Base-by-base conservation (phyloP, 2,329 filamentous ascomycete species). In the Orbilia quercus region DNA sequence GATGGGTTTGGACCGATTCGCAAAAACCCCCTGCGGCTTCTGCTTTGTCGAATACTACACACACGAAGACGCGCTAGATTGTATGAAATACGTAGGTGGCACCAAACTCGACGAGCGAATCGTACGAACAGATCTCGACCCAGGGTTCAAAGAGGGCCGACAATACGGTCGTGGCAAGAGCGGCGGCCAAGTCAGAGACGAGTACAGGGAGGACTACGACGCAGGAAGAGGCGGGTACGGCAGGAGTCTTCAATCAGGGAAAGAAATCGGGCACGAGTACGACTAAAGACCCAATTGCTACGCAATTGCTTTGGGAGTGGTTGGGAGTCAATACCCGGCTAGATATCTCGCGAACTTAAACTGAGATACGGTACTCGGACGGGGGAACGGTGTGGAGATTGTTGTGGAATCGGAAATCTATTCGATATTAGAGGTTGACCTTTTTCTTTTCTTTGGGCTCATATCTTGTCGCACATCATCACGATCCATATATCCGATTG, bases 11-110 rank as follows among this genome's bases (percentile, higher is more conserved):
- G 95, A 99, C 81, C 90, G 95, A 67, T 96, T 95, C 84, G 91
- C 90, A 82, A 99, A 99, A 84, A 99, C 95, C 0, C 95, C 95
- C 0, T 99, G 95, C 82, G 95, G 95, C 42, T 99, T 99, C 85
- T 99, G 95, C 85, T 99, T 99, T 80, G 95, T 99, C 79, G 95
- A 99, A 82, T 99, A 99, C 83, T 98, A 97, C 84, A 97, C 90
- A 28, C 95, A 98, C 81, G 90, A 96, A 80, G 95, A 99, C 81
- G 95, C 95, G 7, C 86, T 99, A 54, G 95, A 99, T 81, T 98
- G 94, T 82, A 89, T 99, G 89, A 99, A 98, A 83, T 99, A 98
- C 81, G 90, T 99, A 79, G 95, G 95, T 64, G 95, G 95, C 67
- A 99, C 95, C 36, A 99, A 99, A 84, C 87, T 99, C 48, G 95